Conservation (phyloP, 192 early-diverging fungal genomes). For the Coemansia sp. region DNA sequence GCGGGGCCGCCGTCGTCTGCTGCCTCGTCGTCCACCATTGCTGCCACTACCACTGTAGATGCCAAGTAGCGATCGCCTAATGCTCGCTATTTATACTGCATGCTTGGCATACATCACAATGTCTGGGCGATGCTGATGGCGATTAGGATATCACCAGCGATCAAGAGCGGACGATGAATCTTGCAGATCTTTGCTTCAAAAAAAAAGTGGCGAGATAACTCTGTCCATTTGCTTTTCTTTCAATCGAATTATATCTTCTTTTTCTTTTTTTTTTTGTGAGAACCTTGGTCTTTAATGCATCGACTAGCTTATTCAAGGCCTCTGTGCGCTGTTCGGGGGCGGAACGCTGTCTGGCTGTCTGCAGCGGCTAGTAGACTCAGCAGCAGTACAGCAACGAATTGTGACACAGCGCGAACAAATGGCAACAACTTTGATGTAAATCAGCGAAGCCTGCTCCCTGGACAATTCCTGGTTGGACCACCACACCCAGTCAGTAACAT, state of each 20-base stretch:
- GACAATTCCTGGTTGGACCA: constrained; percentile 47
- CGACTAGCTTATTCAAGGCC: not conserved
- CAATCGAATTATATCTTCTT: not conserved
- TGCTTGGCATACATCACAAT: not conserved
- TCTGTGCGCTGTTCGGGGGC: not conserved
- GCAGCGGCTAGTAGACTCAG: not conserved
- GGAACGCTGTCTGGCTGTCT: not conserved
- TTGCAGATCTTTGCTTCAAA: not conserved
- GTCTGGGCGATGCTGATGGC: no score
- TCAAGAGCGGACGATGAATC: constrained; percentile 1
- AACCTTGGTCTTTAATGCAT: not conserved
- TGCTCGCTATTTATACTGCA: not conserved
- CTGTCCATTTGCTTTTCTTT: not conserved
- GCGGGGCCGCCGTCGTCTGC: not conserved
- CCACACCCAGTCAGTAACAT: constrained; percentile 55
- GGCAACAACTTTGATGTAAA: not conserved
- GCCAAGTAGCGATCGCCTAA: not conserved
- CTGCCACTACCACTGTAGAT: constrained; percentile 1
- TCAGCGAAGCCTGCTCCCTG: constrained; percentile 33
- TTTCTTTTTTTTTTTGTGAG: not conserved
- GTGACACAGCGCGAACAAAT: not conserved
- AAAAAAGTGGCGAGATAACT: constrained; percentile 10
- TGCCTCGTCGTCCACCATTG: not conserved
- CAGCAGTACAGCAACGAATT: not conserved
- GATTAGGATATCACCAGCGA: not conserved